Conservation (phyloP, 2,329 filamentous ascomycete species). For the Penicillium thymicola region DNA sequence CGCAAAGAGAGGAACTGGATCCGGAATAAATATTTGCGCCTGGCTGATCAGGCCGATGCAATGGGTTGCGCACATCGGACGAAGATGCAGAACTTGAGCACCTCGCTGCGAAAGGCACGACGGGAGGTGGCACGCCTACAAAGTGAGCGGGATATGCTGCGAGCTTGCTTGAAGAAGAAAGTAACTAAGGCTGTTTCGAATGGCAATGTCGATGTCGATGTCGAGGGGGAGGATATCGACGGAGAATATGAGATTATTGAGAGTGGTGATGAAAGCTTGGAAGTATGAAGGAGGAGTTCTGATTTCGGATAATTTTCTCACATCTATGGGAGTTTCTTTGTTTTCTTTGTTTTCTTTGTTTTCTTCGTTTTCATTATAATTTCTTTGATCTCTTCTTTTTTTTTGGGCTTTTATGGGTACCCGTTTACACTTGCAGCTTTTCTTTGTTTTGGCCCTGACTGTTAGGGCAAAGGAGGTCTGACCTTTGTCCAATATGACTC, state of each 20-base stretch:
- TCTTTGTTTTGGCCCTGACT: neutral
- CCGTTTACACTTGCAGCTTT: neutral
- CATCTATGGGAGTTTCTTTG: neutral
- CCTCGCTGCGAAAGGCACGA: constrained; percentile 1
- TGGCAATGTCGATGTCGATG: neutral
- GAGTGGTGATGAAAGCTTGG: no score
- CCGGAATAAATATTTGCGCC: constrained; percentile 17
- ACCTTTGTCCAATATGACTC: neutral
- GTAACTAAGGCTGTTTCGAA: neutral
- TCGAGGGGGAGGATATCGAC: neutral
- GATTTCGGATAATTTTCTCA: neutral
- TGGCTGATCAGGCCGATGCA: constrained; percentile 17
- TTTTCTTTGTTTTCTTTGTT: neutral
- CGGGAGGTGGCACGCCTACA: neutral
- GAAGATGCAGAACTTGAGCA: constrained; percentile 10
- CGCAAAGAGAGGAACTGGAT: constrained; percentile 20
- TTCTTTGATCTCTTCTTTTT: neutral
- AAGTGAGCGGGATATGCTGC: constrained; percentile 3
- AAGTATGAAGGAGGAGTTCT: neutral
- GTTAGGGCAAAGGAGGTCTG: neutral
- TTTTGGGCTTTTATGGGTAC: neutral
- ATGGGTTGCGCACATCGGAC: constrained; percentile 15
- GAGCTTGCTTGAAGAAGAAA: neutral
- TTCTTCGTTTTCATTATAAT: neutral
- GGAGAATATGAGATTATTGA: neutral